Percentiles rank a stretch among this genome's conserved stretches.
Evolutionary conservation across 257 asterid species (phyloP).

Genomic region (Solanum paucissectum): DNA sequence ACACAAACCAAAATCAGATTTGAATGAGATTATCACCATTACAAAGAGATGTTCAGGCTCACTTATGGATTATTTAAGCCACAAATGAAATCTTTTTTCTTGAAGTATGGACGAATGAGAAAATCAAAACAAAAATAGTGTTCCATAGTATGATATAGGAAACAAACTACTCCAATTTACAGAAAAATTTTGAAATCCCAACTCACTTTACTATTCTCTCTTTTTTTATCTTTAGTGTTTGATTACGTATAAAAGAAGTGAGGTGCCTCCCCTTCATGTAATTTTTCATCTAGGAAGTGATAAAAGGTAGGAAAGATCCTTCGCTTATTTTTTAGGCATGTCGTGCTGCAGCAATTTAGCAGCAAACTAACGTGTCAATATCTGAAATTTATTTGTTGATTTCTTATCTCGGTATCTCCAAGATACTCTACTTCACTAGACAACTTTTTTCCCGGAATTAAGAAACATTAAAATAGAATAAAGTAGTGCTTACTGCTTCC

Average conservation of each 20-base stretch:
- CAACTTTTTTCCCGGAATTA: neutral
- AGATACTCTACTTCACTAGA: neutral
- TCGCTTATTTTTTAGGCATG: neutral
- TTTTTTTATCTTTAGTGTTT: no score
- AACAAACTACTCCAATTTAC: neutral
- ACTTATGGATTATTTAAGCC: neutral
- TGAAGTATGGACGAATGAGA: neutral
- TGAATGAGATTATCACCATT: neutral
- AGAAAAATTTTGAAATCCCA: neutral
- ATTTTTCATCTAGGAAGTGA: neutral
- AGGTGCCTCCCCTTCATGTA: neutral
- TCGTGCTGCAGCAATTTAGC: neutral
- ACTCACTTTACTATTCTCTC: no score
- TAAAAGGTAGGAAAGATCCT: neutral
- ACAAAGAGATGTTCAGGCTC: neutral
- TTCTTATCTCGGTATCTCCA: neutral
- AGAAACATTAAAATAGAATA: neutral
- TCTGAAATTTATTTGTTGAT: neutral
- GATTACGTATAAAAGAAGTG: neutral
- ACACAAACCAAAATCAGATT: neutral
- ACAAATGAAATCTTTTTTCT: neutral
- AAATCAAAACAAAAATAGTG: neutral
- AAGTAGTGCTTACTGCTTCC: conserved; percentile 46
- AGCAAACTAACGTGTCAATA: no score
- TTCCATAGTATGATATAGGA: neutral